Conservation (phyloP, 805 yeast genomes). For the Crinitomyces ghanaensis region DNA sequence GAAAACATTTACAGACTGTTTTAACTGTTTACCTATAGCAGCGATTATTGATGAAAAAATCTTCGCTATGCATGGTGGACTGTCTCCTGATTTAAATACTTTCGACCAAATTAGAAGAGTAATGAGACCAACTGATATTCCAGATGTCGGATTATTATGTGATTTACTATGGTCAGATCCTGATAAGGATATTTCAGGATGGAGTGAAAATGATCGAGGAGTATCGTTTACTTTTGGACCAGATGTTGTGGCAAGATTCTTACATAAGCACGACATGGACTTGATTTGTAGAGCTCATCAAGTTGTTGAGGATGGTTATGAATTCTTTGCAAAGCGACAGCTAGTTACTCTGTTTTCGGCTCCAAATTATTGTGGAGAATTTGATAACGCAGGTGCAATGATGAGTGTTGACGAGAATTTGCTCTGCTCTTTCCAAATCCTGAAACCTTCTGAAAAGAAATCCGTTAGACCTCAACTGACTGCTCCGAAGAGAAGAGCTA, state of each 20-base stretch:
- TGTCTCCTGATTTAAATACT: constrained; percentile 91
- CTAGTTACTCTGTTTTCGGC: constrained; percentile 92
- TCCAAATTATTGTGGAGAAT: constrained; percentile 98
- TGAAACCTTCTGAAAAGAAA: constrained; percentile 97
- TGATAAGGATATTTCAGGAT: constrained; percentile 94
- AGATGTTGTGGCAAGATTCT: constrained; percentile 89
- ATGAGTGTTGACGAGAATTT: constrained; percentile 97
- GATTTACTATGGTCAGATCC: constrained; percentile 98
- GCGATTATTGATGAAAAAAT: constrained; percentile 97
- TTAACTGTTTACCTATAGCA: constrained; percentile 96
- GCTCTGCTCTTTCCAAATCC: constrained; percentile 81
- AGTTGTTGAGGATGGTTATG: constrained; percentile 98
- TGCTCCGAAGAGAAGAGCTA: too few relatives aligned
- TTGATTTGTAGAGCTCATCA: constrained; percentile 97
- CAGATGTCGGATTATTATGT: constrained; percentile 93
- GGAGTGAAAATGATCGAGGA: constrained; percentile 99
- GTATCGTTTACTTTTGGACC: constrained; percentile 99
- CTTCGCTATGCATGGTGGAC: constrained; percentile 98
- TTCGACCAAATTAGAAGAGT: constrained; percentile 99
- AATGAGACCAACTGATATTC: constrained; percentile 98
- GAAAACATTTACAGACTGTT: constrained; percentile 98
- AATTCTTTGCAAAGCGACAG: constrained; percentile 91
- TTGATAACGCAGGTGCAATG: constrained; percentile 99
- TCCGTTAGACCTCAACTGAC: too few relatives aligned
- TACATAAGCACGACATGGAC: constrained; percentile 97